A percentile compares a stretch with the other conserved stretches of the same genome.
Evolutionary conservation across 2,329 filamentous ascomycete species (phyloP).

Genomic region (Neonectria neomacrospora): DNA sequence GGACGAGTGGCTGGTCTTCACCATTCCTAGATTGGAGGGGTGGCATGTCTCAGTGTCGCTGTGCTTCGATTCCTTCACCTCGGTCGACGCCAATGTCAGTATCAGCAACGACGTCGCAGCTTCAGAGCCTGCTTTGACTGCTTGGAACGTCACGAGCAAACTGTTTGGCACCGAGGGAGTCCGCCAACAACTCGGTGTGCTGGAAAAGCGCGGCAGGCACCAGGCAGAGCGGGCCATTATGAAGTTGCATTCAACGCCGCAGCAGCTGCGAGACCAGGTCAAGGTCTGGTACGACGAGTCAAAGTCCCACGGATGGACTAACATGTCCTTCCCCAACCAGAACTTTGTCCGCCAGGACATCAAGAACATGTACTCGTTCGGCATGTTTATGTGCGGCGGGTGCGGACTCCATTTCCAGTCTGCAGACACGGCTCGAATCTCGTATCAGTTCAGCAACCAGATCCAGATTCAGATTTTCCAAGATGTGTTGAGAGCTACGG

Average conservation of each 20-base stretch:
- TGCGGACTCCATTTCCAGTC: slow-evolving; percentile 6
- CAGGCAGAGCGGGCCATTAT: not conserved
- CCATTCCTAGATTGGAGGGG: not conserved
- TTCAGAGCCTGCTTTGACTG: slow-evolving; percentile 1
- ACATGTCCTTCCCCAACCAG: slow-evolving; percentile 2
- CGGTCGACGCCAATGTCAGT: slow-evolving; percentile 8
- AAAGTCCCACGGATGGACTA: not conserved
- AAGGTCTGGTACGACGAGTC: slow-evolving; percentile 9
- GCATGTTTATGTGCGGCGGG: slow-evolving; percentile 7
- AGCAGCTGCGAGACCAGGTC: slow-evolving; percentile 4
- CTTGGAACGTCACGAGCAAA: not conserved
- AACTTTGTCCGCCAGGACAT: slow-evolving; percentile 10
- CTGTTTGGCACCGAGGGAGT: not conserved
- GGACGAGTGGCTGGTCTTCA: slow-evolving; percentile 15
- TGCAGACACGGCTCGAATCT: not conserved
- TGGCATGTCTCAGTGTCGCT: slow-evolving; percentile 14
- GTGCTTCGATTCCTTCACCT: slow-evolving; percentile 18
- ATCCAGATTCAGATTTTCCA: slow-evolving; percentile 12
- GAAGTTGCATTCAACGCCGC: not conserved
- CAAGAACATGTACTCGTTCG: not conserved
- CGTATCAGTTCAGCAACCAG: slow-evolving; percentile 4
- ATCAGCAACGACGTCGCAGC: not conserved
- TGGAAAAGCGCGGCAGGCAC: not conserved
- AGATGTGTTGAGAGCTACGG: slow-evolving; percentile 7
- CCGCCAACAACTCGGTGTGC: slow-evolving; percentile 8